phyloP scores from a whole-genome alignment of 371 early-diverging fungal genomes.

The Phascolomyces articulosus region DNA sequence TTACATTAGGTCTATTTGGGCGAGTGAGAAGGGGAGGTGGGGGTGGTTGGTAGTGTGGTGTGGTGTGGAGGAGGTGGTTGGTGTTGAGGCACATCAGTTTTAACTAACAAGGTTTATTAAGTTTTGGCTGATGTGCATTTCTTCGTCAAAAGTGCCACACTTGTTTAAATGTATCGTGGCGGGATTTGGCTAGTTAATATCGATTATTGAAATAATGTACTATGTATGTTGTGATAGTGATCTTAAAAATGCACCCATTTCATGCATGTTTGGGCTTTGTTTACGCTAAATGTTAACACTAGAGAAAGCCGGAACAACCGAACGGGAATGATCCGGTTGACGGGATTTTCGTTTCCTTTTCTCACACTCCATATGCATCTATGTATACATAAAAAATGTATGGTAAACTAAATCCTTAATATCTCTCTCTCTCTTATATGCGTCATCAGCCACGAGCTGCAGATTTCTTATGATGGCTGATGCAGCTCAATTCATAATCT shows the following conservation, averaged over 20 bases:
- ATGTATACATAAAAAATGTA: not conserved
- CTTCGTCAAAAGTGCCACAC: not conserved
- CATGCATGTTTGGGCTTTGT: not conserved
- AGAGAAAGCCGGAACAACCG: not conserved
- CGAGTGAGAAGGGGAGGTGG: too few species aligned
- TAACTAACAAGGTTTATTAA: not conserved
- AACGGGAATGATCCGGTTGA: not conserved
- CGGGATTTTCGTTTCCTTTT: not conserved
- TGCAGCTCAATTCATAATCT: not conserved
- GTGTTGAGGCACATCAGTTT: too few species aligned
- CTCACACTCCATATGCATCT: not conserved
- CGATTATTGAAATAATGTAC: too few species aligned
- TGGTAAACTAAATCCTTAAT: not conserved
- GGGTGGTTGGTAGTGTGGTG: too few species aligned
- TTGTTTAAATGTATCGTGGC: not conserved
- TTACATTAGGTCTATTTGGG: too few species aligned
- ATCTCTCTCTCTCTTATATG: not conserved
- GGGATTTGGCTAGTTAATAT: not conserved
- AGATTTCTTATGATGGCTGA: not conserved
- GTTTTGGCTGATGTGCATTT: not conserved
- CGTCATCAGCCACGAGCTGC: constrained; percentile 1
- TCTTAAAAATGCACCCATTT: not conserved
- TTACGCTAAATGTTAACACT: not conserved
- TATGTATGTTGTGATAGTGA: too few species aligned
- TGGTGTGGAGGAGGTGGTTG: too few species aligned